These are phyloP conservation scores for Bipolaris bicolor DNA, from an alignment of 2,329 filamentous ascomycete genomes.

Conservation along the genomic window DNA sequence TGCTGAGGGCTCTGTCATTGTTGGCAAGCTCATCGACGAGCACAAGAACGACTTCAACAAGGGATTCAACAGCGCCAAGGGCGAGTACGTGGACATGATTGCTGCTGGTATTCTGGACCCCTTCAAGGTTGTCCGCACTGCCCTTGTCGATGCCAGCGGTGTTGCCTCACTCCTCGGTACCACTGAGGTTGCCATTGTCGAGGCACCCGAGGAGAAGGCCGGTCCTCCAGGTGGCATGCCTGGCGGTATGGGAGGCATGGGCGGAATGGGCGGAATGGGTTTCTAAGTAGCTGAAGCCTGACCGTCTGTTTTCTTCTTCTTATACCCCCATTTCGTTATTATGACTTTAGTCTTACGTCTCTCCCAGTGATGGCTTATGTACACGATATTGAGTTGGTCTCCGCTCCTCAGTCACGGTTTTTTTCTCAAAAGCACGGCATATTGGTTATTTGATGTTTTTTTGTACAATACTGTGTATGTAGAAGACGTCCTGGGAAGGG, in stretches of 20 bases:
- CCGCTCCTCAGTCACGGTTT: conserved; percentile 49
- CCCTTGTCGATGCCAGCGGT: conserved; percentile 90
- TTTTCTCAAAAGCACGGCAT: conserved; percentile 47
- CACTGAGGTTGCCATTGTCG: conserved; percentile 96
- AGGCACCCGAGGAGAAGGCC: conserved; percentile 91
- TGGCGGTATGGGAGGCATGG: conserved; percentile 60
- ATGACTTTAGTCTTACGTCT: conserved; percentile 41
- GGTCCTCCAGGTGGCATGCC: conserved; percentile 61
- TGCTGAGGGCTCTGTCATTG: conserved; percentile 91
- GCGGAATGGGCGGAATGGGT: conserved; percentile 64
- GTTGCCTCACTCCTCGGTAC: conserved; percentile 97
- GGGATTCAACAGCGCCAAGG: conserved; percentile 95
- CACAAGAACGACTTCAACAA: conserved; percentile 93
- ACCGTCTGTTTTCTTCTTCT: conserved; percentile 36
- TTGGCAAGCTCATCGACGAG: conserved; percentile 98
- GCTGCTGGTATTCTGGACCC: conserved; percentile 94
- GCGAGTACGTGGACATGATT: conserved; percentile 99
- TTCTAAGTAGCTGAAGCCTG: conserved; percentile 54
- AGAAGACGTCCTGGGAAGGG: conserved; percentile 36
- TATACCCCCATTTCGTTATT: conserved; percentile 42
- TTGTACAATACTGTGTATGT: conserved; percentile 49
- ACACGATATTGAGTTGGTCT: conserved; percentile 46
- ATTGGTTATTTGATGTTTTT: conserved; percentile 34
- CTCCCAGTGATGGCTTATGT: conserved; percentile 42
- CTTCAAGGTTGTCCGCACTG: conserved; percentile 98